Percentiles rank a stretch among this genome's conserved stretches.
These are phyloP conservation scores for Rhodotorula sp. DNA, from an alignment of 1,284 basidiomycete genomes.

Conservation along the genomic window DNA sequence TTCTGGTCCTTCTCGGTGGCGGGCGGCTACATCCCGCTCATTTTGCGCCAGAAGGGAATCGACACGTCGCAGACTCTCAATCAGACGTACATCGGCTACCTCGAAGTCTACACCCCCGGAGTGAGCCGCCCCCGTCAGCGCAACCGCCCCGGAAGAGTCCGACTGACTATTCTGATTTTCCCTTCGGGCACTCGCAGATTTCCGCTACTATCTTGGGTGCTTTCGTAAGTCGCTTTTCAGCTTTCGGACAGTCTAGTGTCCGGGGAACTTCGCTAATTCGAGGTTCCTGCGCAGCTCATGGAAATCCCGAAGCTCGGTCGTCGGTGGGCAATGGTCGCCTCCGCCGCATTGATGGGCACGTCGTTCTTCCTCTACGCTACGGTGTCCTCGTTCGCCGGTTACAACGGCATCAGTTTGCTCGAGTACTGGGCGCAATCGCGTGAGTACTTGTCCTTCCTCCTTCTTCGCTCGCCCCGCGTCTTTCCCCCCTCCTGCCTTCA, in stretches of 20 bases:
- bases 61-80: conserved; percentile 39
- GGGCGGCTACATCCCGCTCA: conserved; percentile 48
- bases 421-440: conserved; percentile 44
- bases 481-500: too few species aligned
- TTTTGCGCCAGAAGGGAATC: conserved; percentile 45
- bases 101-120: not conserved
- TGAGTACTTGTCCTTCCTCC: not conserved
- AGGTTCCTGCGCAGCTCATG: conserved; percentile 36
- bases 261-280: not conserved
- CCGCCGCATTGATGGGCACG: conserved; percentile 45
- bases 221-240: conserved; percentile 5
- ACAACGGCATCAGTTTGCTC: conserved; percentile 18
- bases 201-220: conserved; percentile 39
- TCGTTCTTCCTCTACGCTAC: conserved; percentile 47
- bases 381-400: conserved; percentile 31
- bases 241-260: too few species aligned
- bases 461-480: too few species aligned
- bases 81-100: conserved; percentile 42
- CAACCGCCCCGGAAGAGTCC: not conserved
- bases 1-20: conserved; percentile 48
- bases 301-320: conserved; percentile 46
- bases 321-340: conserved; percentile 46
- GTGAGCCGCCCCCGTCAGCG: not conserved
- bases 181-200: not conserved
- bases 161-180: not conserved